Evolutionary conservation across 371 early-diverging fungal genomes (phyloP).

Genomic region (Mortierella sp.): DNA sequence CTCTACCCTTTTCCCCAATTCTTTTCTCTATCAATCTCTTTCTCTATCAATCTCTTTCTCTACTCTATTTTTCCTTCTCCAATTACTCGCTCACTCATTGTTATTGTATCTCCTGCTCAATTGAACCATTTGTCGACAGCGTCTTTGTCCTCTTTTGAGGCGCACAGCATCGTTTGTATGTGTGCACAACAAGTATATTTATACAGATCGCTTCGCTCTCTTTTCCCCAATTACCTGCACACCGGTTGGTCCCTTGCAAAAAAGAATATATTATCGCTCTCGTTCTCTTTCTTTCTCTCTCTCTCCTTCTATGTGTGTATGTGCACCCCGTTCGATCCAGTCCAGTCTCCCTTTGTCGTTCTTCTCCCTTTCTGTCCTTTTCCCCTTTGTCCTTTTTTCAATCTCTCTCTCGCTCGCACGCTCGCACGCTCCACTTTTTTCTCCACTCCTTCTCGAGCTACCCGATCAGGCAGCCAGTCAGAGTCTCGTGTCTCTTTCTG

Average conservation of each 20-base stretch:
- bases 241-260: background rate
- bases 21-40: background rate
- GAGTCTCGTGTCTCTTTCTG: background rate
- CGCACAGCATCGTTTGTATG: background rate
- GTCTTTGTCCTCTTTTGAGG: background rate
- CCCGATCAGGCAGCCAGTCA: background rate
- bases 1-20: background rate
- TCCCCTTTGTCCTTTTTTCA: background rate
- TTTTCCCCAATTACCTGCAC: background rate
- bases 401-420: background rate
- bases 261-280: background rate
- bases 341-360: no score
- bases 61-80: background rate
- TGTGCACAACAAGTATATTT: background rate
- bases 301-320: background rate
- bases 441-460: background rate
- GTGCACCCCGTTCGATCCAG: no score
- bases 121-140: background rate
- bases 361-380: no score
- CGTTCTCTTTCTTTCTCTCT: background rate
- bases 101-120: background rate
- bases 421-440: slow-evolving; percentile 1
- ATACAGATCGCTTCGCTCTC: background rate
- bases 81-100: background rate
- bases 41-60: background rate